A percentile compares a stretch with the other conserved stretches of the same genome.
Evolutionary conservation across 495 filamentous ascomycete species (phyloP).

Genomic region (Poronia punctata): DNA sequence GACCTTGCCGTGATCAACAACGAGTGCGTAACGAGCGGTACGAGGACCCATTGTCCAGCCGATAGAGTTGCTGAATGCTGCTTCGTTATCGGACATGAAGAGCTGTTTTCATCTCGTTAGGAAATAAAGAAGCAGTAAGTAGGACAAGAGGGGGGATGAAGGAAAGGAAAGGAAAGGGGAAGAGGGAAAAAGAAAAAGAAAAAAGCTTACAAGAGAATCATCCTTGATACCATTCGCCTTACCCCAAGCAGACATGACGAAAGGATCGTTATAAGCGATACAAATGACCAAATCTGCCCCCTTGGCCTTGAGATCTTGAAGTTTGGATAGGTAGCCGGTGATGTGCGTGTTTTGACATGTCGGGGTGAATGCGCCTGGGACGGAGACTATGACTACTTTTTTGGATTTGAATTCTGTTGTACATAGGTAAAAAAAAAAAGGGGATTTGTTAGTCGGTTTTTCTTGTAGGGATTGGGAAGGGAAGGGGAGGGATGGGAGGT

Average conservation of each 20-base stretch:
- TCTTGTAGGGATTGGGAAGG: background rate
- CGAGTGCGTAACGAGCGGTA: slow-evolving; percentile 74
- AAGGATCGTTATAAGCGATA: slow-evolving; percentile 85
- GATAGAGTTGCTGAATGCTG: slow-evolving; percentile 70
- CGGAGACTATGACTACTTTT: slow-evolving; percentile 85
- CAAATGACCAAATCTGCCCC: slow-evolving; percentile 81
- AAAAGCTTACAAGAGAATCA: slow-evolving; percentile 63
- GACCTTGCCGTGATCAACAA: slow-evolving; percentile 87
- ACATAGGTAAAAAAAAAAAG: background rate
- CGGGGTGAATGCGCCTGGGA: slow-evolving; percentile 94
- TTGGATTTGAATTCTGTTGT: slow-evolving; percentile 69
- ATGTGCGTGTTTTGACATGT: slow-evolving; percentile 84
- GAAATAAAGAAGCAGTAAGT: background rate
- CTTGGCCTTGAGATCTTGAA: slow-evolving; percentile 66
- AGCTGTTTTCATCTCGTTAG: slow-evolving; percentile 42
- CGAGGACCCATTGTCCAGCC: slow-evolving; percentile 75
- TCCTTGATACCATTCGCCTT: slow-evolving; percentile 83
- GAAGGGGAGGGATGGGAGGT: slow-evolving; percentile 1
- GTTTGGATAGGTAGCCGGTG: slow-evolving; percentile 73
- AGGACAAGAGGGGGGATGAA: background rate
- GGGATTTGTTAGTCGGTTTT: background rate
- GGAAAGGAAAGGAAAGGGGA: background rate
- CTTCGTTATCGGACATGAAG: slow-evolving; percentile 76
- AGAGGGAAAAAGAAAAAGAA: background rate
- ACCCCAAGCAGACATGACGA: slow-evolving; percentile 91